phyloP scores from a whole-genome alignment of 768 basidiomycete species.

The Kwoniella mangroviensis region DNA sequence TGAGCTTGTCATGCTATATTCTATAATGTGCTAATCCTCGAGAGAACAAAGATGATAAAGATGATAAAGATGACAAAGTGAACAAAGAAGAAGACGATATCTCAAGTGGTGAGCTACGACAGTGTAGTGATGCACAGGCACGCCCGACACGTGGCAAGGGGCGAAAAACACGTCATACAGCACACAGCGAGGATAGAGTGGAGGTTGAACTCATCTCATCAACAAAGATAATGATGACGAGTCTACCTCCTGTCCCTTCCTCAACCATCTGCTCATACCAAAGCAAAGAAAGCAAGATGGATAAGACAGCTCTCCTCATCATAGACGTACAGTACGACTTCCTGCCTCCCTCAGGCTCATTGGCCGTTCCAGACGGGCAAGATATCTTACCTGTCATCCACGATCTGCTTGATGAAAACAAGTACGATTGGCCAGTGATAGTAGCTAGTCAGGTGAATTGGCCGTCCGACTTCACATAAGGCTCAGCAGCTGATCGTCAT shows the following conservation, averaged over 20 bases:
- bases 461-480: too few relatives aligned
- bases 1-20: slow-evolving; percentile 5
- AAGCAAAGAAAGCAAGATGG: slow-evolving; percentile 19
- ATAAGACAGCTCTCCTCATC: slow-evolving; percentile 65
- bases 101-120: background rate
- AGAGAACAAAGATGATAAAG: background rate
- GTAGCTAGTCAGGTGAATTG: slow-evolving; percentile 59
- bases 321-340: slow-evolving; percentile 88
- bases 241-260: background rate
- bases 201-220: background rate
- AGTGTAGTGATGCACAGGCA: background rate
- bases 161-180: background rate
- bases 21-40: background rate
- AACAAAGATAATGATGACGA: background rate
- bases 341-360: slow-evolving; percentile 66
- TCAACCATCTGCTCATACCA: background rate
- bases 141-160: background rate
- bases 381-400: slow-evolving; percentile 67
- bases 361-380: slow-evolving; percentile 70
- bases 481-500: background rate
- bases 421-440: slow-evolving; percentile 58
- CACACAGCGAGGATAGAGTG: background rate
- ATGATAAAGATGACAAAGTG: background rate
- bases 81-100: background rate
- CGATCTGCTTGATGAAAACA: slow-evolving; percentile 61